Percentiles rank a stretch among this genome's conserved stretches.
These are phyloP conservation scores for Solanum pennellii DNA, from an alignment of 257 asterid genomes.

Conservation along the genomic window DNA sequence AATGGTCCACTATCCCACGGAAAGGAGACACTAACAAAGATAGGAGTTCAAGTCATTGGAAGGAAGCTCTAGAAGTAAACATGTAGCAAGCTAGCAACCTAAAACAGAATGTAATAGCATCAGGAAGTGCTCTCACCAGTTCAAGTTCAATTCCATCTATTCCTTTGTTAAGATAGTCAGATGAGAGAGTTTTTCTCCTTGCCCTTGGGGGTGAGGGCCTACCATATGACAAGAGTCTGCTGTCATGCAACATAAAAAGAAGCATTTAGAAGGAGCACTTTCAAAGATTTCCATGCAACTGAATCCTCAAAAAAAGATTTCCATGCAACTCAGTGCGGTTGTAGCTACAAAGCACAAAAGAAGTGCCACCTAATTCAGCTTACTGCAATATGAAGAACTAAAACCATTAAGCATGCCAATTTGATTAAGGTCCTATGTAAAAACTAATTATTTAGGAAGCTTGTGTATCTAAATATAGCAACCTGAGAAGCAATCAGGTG, in stretches of 20 bases:
- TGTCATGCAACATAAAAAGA: constrained; percentile 16
- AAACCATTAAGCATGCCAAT: neutral
- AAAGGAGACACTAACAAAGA: neutral
- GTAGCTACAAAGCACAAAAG: neutral
- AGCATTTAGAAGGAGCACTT: constrained; percentile 9
- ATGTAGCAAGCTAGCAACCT: neutral
- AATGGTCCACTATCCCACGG: neutral
- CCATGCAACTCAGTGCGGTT: neutral
- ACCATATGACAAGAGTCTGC: constrained; percentile 44
- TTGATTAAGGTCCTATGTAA: neutral
- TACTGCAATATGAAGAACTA: neutral
- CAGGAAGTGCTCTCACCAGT: constrained; percentile 37
- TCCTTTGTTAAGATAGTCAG: constrained; percentile 26
- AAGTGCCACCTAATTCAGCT: neutral
- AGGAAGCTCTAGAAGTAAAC: neutral
- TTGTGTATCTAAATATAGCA: neutral
- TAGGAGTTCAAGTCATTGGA: neutral
- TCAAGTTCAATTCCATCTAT: constrained; percentile 26
- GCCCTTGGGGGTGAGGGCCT: constrained; percentile 32
- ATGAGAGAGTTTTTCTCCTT: constrained; percentile 16
- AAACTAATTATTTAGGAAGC: neutral
- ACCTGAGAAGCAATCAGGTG: neutral
- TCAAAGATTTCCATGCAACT: neutral
- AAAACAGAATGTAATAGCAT: neutral
- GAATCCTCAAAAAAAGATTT: neutral